Evolutionary conservation across 2,329 filamentous ascomycete genomes (phyloP).

Genomic region (Colletotrichum sp.): DNA sequence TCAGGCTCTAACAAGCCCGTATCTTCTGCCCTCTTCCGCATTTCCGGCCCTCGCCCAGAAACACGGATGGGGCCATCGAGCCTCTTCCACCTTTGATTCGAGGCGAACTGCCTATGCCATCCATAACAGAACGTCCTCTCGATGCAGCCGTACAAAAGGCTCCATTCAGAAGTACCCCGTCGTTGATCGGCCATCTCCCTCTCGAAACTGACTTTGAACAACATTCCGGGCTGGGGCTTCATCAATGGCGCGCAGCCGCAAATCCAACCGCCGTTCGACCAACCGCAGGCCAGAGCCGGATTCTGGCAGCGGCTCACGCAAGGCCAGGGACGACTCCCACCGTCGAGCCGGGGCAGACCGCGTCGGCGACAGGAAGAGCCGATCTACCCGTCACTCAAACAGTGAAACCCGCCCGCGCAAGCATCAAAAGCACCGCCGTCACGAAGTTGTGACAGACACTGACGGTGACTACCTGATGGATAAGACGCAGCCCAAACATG

Average conservation of each 20-base stretch:
- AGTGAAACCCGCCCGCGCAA: neutral
- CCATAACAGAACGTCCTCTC: neutral
- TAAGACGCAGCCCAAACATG: neutral
- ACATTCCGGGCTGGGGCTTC: neutral
- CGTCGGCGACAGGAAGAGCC: neutral
- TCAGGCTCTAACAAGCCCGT: neutral
- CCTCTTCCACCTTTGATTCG: neutral
- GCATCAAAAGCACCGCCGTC: neutral
- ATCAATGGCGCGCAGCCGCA: neutral
- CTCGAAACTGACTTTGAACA: neutral
- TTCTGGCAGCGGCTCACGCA: neutral
- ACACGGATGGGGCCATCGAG: neutral
- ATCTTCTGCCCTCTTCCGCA: neutral
- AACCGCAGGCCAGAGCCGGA: neutral
- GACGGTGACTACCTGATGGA: constrained; percentile 13
- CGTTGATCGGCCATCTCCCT: neutral
- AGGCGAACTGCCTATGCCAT: neutral
- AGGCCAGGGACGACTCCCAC: neutral
- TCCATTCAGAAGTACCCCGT: neutral
- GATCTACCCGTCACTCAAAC: neutral
- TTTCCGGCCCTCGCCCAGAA: neutral
- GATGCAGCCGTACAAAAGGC: neutral
- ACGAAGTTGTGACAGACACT: neutral
- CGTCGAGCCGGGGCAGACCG: neutral
- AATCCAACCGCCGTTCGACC: neutral